phyloP scores from a whole-genome alignment of 2,329 filamentous ascomycete species.

The Fusarium pseudocircinatum region DNA sequence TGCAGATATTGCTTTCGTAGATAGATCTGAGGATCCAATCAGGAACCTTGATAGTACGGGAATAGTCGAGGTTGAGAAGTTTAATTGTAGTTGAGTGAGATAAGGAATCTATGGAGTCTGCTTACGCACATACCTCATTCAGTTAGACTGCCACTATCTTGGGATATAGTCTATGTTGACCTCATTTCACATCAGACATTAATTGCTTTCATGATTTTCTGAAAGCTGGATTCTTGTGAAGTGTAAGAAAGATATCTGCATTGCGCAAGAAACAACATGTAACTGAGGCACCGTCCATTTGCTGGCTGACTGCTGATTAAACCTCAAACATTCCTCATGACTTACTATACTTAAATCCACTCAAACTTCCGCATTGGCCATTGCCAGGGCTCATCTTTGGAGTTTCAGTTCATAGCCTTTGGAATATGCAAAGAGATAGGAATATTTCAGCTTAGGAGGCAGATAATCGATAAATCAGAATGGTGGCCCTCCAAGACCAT shows the following conservation, averaged over 20 bases:
- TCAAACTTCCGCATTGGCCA: neutral
- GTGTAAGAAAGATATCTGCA: neutral
- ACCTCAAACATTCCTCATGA: neutral
- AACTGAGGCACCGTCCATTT: too few relatives aligned
- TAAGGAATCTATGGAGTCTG: neutral
- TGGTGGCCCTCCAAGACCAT: neutral
- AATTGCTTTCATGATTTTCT: neutral
- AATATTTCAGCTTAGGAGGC: neutral
- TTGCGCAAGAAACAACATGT: neutral
- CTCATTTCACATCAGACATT: neutral
- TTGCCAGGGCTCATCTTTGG: conserved; percentile 3
- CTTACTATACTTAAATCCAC: neutral
- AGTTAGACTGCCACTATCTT: neutral
- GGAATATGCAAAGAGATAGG: conserved; percentile 10
- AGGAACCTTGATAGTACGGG: neutral
- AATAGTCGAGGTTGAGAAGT: neutral
- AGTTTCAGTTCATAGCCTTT: neutral
- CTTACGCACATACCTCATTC: neutral
- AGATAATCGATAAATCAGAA: neutral
- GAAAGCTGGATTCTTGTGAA: accelerated
- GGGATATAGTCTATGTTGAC: neutral
- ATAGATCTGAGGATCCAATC: neutral
- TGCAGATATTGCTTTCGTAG: neutral
- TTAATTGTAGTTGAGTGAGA: neutral
- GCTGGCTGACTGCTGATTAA: accelerated